A percentile compares a stretch with the other conserved stretches of the same genome.
Conservation (phyloP, 345 rosid genomes). For the Lepidium didymum region DNA sequence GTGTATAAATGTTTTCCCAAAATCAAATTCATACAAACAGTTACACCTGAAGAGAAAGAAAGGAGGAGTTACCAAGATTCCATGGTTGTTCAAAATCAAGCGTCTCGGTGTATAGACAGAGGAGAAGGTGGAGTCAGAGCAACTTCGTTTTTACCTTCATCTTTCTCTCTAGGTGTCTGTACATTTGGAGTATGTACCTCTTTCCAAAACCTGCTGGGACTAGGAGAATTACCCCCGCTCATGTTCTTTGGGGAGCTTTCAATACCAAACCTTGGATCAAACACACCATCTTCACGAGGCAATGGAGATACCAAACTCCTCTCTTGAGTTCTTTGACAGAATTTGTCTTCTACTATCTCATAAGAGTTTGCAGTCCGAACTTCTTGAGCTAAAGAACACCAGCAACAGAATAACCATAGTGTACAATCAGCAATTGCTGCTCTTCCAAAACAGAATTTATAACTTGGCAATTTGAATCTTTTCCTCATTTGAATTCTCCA, state of each 20-base stretch:
- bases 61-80: neutral
- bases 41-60: neutral
- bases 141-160: slow-evolving; percentile 48
- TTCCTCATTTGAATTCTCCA: slow-evolving; percentile 97
- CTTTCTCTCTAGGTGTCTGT: slow-evolving; percentile 40
- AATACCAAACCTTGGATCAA: slow-evolving; percentile 23
- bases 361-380: slow-evolving; percentile 72
- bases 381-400: slow-evolving; percentile 96
- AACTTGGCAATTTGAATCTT: slow-evolving; percentile 69
- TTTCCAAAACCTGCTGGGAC: slow-evolving; percentile 41
- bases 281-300: slow-evolving; percentile 42
- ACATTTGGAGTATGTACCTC: slow-evolving; percentile 37
- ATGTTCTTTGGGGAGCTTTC: slow-evolving; percentile 30
- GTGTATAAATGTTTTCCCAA: neutral
- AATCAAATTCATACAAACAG: neutral
- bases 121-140: slow-evolving; percentile 66
- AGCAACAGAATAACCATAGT: slow-evolving; percentile 81
- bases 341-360: slow-evolving; percentile 57
- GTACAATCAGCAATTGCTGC: slow-evolving; percentile 55
- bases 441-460: slow-evolving; percentile 60
- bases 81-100: slow-evolving; percentile 6
- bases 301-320: slow-evolving; percentile 37
- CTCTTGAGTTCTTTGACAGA: slow-evolving; percentile 25
- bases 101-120: slow-evolving; percentile 43
- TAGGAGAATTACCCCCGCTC: slow-evolving; percentile 31